Percentiles rank a stretch among this genome's conserved stretches.
phyloP scores from a whole-genome alignment of 2,329 filamentous ascomycete species.

The Drechslera avenae region DNA sequence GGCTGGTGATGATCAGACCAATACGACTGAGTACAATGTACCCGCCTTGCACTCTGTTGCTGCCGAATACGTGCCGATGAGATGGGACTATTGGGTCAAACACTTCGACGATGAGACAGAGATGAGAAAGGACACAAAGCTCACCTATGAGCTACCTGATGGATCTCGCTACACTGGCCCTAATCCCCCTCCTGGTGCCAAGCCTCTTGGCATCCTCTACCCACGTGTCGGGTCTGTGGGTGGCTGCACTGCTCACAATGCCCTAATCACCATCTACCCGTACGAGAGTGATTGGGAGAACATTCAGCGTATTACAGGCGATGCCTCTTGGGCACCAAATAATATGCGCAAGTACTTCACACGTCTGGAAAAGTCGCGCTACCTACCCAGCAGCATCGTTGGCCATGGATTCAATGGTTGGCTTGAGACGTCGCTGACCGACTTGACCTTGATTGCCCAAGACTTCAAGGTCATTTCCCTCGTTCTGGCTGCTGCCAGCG shows the following conservation, averaged over 20 bases:
- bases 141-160: slow-evolving; percentile 50
- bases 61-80: slow-evolving; percentile 59
- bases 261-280: slow-evolving; percentile 62
- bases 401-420: slow-evolving; percentile 64
- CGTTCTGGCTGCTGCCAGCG: slow-evolving; percentile 57
- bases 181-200: slow-evolving; percentile 58
- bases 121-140: slow-evolving; percentile 61
- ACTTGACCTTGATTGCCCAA: slow-evolving; percentile 56
- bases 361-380: slow-evolving; percentile 59
- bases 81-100: slow-evolving; percentile 66
- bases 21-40: slow-evolving; percentile 54
- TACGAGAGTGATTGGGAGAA: slow-evolving; percentile 63
- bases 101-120: slow-evolving; percentile 61
- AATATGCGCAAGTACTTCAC: slow-evolving; percentile 65
- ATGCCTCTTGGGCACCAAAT: slow-evolving; percentile 62
- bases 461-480: slow-evolving; percentile 61
- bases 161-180: slow-evolving; percentile 56
- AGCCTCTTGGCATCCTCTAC: slow-evolving; percentile 59
- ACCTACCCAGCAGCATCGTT: slow-evolving; percentile 50
- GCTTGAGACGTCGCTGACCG: slow-evolving; percentile 58
- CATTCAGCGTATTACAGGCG: slow-evolving; percentile 63
- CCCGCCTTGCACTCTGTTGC: slow-evolving; percentile 60
- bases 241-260: slow-evolving; percentile 65
- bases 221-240: slow-evolving; percentile 61
- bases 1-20: slow-evolving; percentile 62